A percentile compares a stretch with the other conserved stretches of the same genome.
These are phyloP conservation scores for Globisporangium megalacanthum DNA, from an alignment of 352 stramenopile genomes.

Conservation along the genomic window DNA sequence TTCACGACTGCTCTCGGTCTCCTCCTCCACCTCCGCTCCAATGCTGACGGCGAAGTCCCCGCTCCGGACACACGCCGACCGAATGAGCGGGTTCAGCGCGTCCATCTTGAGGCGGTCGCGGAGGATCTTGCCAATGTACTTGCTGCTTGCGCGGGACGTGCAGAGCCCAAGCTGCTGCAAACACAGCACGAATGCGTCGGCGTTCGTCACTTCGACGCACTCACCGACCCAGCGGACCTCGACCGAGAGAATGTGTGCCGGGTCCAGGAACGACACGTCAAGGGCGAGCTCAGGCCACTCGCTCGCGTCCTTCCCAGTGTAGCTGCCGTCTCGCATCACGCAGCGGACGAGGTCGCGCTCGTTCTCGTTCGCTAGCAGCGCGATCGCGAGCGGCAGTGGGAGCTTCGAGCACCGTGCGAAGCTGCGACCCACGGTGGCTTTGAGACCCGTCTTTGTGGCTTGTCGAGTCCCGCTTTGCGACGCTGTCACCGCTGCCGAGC, in stretches of 20 bases:
- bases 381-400: constrained; percentile 47
- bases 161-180: constrained; percentile 51
- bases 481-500: too few species aligned
- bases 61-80: constrained; percentile 16
- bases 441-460: neutral
- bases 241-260: constrained; percentile 36
- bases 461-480: neutral
- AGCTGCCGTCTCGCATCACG: constrained; percentile 22
- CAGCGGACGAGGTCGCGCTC: constrained; percentile 45
- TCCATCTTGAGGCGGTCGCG: constrained; percentile 53
- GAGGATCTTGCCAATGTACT: constrained; percentile 57
- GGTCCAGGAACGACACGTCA: constrained; percentile 48
- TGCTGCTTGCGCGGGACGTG: constrained; percentile 37
- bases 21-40: neutral
- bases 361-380: constrained; percentile 59
- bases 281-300: constrained; percentile 60
- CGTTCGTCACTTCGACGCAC: constrained; percentile 45
- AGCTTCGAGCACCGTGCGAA: constrained; percentile 39
- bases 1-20: neutral
- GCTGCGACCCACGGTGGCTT: constrained; percentile 3
- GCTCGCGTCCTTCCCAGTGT: constrained; percentile 14
- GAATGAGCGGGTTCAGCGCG: constrained; percentile 33
- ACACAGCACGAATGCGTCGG: constrained; percentile 59
- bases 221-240: constrained; percentile 50
- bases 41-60: constrained; percentile 1